Percentiles rank a stretch among this genome's conserved stretches.
phyloP scores from a whole-genome alignment of 345 rosid species.

The Sonneratia caseolaris region DNA sequence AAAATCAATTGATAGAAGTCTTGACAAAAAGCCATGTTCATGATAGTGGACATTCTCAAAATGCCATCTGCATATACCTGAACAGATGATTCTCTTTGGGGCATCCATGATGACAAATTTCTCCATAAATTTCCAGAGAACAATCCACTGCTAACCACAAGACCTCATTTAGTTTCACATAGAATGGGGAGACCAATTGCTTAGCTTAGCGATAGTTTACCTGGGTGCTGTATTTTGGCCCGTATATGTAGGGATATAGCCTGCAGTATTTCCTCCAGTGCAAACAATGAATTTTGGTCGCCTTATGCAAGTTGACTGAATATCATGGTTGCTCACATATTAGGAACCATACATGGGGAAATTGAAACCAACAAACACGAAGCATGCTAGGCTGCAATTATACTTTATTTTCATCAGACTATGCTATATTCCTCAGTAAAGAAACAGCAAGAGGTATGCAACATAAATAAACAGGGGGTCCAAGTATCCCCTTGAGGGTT shows the following conservation, averaged over 20 bases:
- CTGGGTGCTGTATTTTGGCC: conserved; percentile 50
- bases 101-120: conserved; percentile 81
- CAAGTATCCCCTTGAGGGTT: not conserved
- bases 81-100: conserved; percentile 50
- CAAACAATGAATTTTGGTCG: conserved; percentile 82
- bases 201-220: conserved; percentile 23
- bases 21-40: not conserved
- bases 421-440: not conserved
- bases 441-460: not conserved
- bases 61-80: conserved; percentile 34
- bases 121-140: conserved; percentile 82
- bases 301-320: conserved; percentile 71
- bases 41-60: not conserved
- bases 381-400: not conserved
- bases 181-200: not conserved
- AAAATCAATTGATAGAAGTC: not conserved
- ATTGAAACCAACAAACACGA: not conserved
- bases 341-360: not conserved
- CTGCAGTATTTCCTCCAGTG: conserved; percentile 70
- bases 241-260: conserved; percentile 59
- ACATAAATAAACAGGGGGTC: not conserved
- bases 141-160: conserved; percentile 42
- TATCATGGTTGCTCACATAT: not conserved
- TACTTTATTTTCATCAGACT: not conserved
- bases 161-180: conserved; percentile 4